Evolutionary conservation across 164 flowering plant genomes (phyloP).

Genomic region (Hamamelis virginiana): DNA sequence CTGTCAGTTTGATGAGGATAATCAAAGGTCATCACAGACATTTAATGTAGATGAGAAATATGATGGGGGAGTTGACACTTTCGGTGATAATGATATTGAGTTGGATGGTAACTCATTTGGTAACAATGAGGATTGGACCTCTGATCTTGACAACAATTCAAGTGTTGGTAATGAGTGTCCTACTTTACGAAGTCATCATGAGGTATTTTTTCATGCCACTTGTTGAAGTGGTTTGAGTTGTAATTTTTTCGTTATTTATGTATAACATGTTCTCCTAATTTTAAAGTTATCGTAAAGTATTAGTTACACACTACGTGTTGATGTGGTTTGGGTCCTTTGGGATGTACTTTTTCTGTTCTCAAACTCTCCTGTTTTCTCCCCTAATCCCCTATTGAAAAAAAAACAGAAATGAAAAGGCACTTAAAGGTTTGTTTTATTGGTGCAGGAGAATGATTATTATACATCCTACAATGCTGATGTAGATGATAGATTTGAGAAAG

Average conservation of each 20-base stretch:
- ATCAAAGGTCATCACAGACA: conserved; percentile 48
- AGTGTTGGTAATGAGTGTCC: conserved; percentile 47
- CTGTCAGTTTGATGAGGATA: conserved; percentile 64
- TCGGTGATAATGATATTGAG: conserved; percentile 17
- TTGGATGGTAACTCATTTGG: conserved; percentile 38
- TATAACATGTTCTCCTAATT: no score
- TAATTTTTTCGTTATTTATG: no score
- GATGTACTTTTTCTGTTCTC: no score
- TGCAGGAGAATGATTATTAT: conserved; percentile 54
- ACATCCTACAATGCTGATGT: conserved; percentile 36
- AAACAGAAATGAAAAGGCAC: background rate
- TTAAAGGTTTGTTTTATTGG: background rate
- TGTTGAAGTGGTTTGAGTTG: background rate
- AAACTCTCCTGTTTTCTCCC: background rate
- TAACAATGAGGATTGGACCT: conserved; percentile 34
- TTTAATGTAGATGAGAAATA: conserved; percentile 27
- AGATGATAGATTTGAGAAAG: conserved; percentile 54
- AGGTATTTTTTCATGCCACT: conserved; percentile 34
- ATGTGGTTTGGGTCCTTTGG: no score
- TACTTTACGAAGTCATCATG: conserved; percentile 39
- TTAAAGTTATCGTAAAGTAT: no score
- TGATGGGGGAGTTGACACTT: conserved; percentile 28
- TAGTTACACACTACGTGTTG: no score
- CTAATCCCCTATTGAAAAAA: background rate
- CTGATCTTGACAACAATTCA: conserved; percentile 60